These are phyloP conservation scores for Coniosporium tulheliwenetii DNA, from an alignment of 2,329 filamentous ascomycete species.

Conservation along the genomic window DNA sequence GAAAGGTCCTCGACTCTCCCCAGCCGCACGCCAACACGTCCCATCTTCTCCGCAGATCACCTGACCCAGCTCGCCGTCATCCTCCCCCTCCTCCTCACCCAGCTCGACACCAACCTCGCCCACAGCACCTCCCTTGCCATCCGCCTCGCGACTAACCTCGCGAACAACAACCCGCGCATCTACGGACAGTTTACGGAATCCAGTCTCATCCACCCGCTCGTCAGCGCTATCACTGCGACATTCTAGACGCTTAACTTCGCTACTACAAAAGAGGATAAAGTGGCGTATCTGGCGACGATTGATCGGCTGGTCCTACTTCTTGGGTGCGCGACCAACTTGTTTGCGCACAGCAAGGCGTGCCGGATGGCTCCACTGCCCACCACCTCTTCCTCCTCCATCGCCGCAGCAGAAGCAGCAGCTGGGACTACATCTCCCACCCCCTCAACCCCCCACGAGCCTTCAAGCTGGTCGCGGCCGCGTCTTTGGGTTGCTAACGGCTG, in stretches of 20 bases:
- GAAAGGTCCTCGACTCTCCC: constrained; percentile 4
- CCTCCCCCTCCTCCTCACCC: constrained; percentile 14
- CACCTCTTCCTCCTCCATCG: too few species aligned
- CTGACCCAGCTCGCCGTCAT: constrained; percentile 37
- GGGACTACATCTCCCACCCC: too few species aligned
- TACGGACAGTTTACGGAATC: constrained; percentile 49
- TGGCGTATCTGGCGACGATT: constrained; percentile 36
- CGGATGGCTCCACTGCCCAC: too few species aligned
- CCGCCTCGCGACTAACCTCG: constrained; percentile 67
- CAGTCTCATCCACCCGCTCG: constrained; percentile 3
- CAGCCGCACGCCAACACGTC: too few species aligned
- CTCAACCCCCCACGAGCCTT: too few species aligned
- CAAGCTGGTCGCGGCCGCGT: too few species aligned
- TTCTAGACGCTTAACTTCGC: too few species aligned
- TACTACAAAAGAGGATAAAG: constrained; percentile 19
- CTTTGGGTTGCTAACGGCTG: too few species aligned
- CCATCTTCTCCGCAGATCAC: constrained; percentile 25
- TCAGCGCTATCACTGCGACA: too few species aligned
- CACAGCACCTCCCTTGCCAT: constrained; percentile 30
- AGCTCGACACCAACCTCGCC: constrained; percentile 6
- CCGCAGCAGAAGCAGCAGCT: too few species aligned
- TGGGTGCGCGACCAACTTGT: constrained; percentile 74
- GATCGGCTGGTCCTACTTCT: constrained; percentile 64
- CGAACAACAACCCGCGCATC: constrained; percentile 60
- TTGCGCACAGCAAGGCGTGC: constrained; percentile 51